Conservation (phyloP, 495 filamentous ascomycete genomes). For the Podospora pseudoanserina region DNA sequence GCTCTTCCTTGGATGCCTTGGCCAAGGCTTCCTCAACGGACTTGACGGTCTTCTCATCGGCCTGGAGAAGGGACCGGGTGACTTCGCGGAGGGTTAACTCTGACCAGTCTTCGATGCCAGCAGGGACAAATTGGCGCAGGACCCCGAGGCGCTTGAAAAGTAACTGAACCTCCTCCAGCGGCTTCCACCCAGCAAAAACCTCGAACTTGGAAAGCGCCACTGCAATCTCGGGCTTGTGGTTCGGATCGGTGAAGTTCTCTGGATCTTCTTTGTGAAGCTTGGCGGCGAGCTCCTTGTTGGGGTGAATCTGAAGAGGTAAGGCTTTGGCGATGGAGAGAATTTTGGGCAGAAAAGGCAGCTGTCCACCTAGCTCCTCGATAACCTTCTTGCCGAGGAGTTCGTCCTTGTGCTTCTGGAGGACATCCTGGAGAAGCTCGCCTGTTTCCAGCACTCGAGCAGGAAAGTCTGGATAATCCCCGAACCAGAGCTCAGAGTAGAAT, state of each 20-base stretch:
- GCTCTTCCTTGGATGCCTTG: conserved; percentile 34
- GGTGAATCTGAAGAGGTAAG: conserved; percentile 77
- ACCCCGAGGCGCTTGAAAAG: conserved; percentile 51
- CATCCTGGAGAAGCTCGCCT: conserved; percentile 61
- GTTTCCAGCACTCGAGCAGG: conserved; percentile 60
- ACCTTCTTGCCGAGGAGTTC: conserved; percentile 61
- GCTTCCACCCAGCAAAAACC: conserved; percentile 74
- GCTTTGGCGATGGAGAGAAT: conserved; percentile 77
- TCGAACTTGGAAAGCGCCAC: conserved; percentile 73
- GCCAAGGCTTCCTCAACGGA: conserved; percentile 50
- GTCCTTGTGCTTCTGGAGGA: conserved; percentile 61
- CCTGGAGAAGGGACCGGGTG: conserved; percentile 53
- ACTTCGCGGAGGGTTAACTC: conserved; percentile 59
- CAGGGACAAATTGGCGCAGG: conserved; percentile 52
- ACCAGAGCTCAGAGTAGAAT: conserved; percentile 67
- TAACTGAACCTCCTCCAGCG: conserved; percentile 54
- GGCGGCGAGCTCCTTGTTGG: conserved; percentile 60
- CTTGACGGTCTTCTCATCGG: conserved; percentile 49
- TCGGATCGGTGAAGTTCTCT: conserved; percentile 63
- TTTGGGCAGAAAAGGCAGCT: conserved; percentile 75
- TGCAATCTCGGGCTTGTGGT: conserved; percentile 83
- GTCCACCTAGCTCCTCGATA: conserved; percentile 57
- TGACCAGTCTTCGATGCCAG: conserved; percentile 43
- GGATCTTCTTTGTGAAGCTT: conserved; percentile 63
- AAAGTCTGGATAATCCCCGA: conserved; percentile 73